Conservation (phyloP, 192 early-diverging fungal species). For the Mortierella alpina region DNA sequence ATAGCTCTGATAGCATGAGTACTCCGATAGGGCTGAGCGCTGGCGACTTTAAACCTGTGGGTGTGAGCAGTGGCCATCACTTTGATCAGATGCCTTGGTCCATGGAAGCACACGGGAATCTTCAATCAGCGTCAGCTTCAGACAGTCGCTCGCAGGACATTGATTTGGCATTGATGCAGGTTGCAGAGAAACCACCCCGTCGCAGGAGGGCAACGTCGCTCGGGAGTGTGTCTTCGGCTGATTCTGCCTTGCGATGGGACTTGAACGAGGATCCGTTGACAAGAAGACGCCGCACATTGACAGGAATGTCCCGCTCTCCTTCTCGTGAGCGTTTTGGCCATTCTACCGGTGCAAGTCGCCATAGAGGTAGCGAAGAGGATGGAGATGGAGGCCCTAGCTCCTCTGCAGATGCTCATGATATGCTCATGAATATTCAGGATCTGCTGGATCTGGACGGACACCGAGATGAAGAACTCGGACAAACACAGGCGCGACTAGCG, state of each 20-base stretch:
- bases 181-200: not conserved
- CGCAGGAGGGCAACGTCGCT: not conserved
- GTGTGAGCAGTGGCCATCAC: not conserved
- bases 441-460: not conserved
- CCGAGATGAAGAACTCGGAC: not conserved
- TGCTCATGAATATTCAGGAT: not conserved
- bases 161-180: slow-evolving; percentile 13
- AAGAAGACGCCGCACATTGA: not conserved
- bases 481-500: not conserved
- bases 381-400: not conserved
- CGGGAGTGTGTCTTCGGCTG: not conserved
- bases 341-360: not conserved
- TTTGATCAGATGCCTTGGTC: slow-evolving; percentile 22
- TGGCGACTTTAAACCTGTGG: not conserved
- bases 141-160: slow-evolving; percentile 19
- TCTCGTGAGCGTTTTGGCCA: not conserved
- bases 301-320: slow-evolving; percentile 1
- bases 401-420: slow-evolving; percentile 4
- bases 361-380: not conserved
- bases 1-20: not conserved
- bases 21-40: slow-evolving; percentile 7
- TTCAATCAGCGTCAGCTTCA: slow-evolving; percentile 1
- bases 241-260: not conserved
- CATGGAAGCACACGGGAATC: slow-evolving; percentile 1
- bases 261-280: not conserved